Conservation (phyloP, 495 filamentous ascomycete species). For the Annulohypoxylon moriforme region DNA sequence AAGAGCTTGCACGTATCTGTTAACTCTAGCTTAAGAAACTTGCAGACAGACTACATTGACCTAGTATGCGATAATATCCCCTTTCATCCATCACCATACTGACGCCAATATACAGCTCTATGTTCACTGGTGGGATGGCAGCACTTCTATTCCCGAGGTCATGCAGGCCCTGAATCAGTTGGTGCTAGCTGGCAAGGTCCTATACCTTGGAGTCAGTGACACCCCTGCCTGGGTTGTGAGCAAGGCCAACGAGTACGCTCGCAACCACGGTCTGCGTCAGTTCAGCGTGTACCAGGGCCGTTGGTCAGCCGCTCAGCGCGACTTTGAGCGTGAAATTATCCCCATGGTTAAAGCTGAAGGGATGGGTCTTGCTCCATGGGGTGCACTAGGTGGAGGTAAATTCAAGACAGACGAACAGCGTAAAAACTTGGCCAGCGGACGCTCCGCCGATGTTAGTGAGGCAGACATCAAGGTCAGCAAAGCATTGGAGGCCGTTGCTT, state of each 20-base stretch:
- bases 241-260: slow-evolving; percentile 76
- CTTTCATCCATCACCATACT: neutral
- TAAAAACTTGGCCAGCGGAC: slow-evolving; percentile 39
- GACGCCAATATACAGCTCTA: slow-evolving; percentile 52
- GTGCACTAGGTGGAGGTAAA: slow-evolving; percentile 69
- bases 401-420: slow-evolving; percentile 67
- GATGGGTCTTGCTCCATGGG: slow-evolving; percentile 77
- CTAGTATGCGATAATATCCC: slow-evolving; percentile 48
- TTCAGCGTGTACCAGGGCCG: slow-evolving; percentile 76
- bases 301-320: slow-evolving; percentile 70
- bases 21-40: slow-evolving; percentile 65
- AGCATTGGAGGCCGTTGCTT: slow-evolving; percentile 69
- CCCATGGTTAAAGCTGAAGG: slow-evolving; percentile 73
- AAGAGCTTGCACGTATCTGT: slow-evolving; percentile 69
- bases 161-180: slow-evolving; percentile 75
- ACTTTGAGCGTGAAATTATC: slow-evolving; percentile 77
- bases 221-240: slow-evolving; percentile 76
- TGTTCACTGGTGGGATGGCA: slow-evolving; percentile 74
- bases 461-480: slow-evolving; percentile 63
- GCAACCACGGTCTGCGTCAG: slow-evolving; percentile 69
- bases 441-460: slow-evolving; percentile 39
- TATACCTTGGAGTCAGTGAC: slow-evolving; percentile 77
- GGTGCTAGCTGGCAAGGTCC: slow-evolving; percentile 70
- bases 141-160: slow-evolving; percentile 71
- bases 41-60: slow-evolving; percentile 75